These are phyloP conservation scores for Smittium culicis DNA, from an alignment of 371 early-diverging fungal species.

Conservation along the genomic window DNA sequence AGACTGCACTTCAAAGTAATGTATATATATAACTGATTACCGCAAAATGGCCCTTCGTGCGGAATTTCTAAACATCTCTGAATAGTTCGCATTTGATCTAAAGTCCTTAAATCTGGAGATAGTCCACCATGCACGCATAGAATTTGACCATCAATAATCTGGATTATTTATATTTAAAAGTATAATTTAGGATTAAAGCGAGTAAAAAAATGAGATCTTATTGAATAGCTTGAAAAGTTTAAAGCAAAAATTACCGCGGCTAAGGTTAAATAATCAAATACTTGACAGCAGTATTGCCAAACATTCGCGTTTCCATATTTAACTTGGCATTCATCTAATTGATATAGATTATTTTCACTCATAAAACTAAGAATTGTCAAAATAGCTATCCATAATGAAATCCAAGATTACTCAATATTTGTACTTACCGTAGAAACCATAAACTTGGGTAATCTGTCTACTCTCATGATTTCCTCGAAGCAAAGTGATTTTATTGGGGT, in stretches of 20 bases:
- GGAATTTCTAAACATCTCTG: conserved; percentile 98
- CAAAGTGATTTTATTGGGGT: conserved; percentile 91
- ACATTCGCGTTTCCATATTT: conserved; percentile 97
- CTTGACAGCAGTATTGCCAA: conserved; percentile 97
- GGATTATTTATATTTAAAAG: neutral
- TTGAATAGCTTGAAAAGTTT: no score
- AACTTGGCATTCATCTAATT: conserved; percentile 76
- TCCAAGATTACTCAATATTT: conserved; percentile 12
- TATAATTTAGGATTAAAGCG: no score
- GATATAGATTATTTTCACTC: conserved; percentile 6
- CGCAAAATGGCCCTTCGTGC: conserved; percentile 97
- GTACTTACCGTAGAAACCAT: conserved; percentile 83
- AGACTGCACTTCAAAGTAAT: neutral
- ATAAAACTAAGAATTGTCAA: conserved; percentile 10
- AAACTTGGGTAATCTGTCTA: conserved; percentile 97
- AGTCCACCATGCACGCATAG: conserved; percentile 99
- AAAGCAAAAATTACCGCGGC: conserved; percentile 50
- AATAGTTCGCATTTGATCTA: conserved; percentile 95
- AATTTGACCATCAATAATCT: conserved; percentile 78
- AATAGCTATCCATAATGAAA: neutral
- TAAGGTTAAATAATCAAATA: conserved; percentile 97
- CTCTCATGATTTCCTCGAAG: conserved; percentile 98
- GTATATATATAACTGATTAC: neutral
- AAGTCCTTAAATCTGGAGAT: conserved; percentile 89
- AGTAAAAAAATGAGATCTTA: no score